Evolutionary conservation across 805 yeast species (phyloP).

Genomic region (Hyphopichia homilentoma): DNA sequence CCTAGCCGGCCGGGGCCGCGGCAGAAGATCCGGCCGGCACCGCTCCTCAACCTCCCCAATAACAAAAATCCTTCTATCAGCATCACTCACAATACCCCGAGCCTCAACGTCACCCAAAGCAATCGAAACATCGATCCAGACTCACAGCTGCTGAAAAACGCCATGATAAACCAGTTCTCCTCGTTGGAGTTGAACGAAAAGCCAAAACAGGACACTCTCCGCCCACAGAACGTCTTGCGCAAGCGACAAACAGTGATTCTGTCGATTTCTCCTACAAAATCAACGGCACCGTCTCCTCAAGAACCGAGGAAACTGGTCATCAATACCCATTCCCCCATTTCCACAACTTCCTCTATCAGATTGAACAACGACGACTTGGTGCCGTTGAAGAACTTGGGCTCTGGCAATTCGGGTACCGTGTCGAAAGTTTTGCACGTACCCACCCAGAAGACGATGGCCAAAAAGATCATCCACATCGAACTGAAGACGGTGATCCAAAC

Average conservation of each 20-base stretch:
- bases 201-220: background rate
- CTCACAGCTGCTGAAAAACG: conserved; percentile 15
- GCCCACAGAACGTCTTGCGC: conserved; percentile 7
- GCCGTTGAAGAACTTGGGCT: conserved; percentile 73
- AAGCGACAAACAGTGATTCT: conserved; percentile 41
- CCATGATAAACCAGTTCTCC: conserved; percentile 24
- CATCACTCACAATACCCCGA: conserved; percentile 1
- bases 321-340: conserved; percentile 22
- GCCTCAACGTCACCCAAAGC: conserved; percentile 11
- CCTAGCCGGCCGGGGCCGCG: conserved; percentile 1
- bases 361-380: conserved; percentile 60
- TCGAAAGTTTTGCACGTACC: conserved; percentile 86
- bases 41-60: conserved; percentile 19
- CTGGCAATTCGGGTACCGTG: conserved; percentile 94
- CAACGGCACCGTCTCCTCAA: conserved; percentile 18
- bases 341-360: conserved; percentile 29
- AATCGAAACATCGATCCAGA: conserved; percentile 22
- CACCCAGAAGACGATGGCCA: conserved; percentile 83
- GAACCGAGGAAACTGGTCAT: conserved; percentile 1
- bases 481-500: conserved; percentile 72
- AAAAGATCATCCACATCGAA: conserved; percentile 83
- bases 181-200: conserved; percentile 15
- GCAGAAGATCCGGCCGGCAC: conserved; percentile 27
- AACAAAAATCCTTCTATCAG: conserved; percentile 1
- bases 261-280: conserved; percentile 40